Base-by-base conservation (phyloP, 164 flowering plant species). In the Liriodendron chinense region DNA sequence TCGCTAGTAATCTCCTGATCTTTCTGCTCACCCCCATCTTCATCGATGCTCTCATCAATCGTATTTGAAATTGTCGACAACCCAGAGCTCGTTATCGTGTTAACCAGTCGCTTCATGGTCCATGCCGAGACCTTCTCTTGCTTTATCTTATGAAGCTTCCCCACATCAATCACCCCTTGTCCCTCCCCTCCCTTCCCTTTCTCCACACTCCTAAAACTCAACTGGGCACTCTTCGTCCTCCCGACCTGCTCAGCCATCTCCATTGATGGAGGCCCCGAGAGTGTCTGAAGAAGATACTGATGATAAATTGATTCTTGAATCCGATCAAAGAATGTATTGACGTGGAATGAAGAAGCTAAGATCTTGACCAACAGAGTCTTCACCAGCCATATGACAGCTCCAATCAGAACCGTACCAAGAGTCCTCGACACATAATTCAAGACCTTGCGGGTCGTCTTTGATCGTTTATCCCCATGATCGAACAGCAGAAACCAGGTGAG, bases 241-340 rank as follows among this genome's bases (percentile, higher is more conserved):
- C 82, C 85, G 26, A 84, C 57, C 2, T 4, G 77, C 50, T 79
- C 89, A 3, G 78, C 86, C 79, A 78, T 73, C 77, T 86, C 92
- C 89, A 87, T 83, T 71, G 83, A 14, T 16, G 96, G 95, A 47
- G 87, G 89, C 43, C 94, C 92, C 0, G 98, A 91, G 21, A 94
- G 94, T 5, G 86, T 83, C 80, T 80, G 83, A 26, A 94, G 86
- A 62, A 93, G 85, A 77, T 91, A 91, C 72, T 93, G 97, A 80
- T 90, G 89, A 73, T 87, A 89, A 6, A 91, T 78, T 2, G 96
- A 88, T 74, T 91, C 97, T 72, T 90, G 95, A 77, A 94, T 93
- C 71, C 97, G 82, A 28, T 94, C 98, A 72, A 93, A 94, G 85
- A 88, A 94, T 63, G 87, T 85, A 47, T 71, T 81, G 43, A 86